Percentiles rank a stretch among this genome's conserved stretches.
phyloP scores from a whole-genome alignment of 2,329 filamentous ascomycete genomes.

The Alternaria arbusti region DNA sequence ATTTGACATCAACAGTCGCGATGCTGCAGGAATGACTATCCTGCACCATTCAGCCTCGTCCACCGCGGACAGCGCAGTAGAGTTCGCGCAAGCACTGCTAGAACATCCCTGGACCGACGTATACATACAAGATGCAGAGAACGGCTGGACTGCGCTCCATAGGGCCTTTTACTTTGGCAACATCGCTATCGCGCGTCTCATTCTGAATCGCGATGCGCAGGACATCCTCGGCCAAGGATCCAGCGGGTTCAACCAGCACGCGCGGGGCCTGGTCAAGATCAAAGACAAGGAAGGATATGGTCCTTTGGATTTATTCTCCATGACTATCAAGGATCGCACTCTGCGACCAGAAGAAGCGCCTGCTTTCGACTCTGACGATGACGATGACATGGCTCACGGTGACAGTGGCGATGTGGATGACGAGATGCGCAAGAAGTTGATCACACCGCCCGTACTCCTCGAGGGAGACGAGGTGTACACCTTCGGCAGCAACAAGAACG shows the following conservation, averaged over 20 bases:
- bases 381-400: constrained; percentile 55
- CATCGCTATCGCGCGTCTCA: constrained; percentile 79
- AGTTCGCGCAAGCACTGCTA: constrained; percentile 79
- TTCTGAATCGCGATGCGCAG: constrained; percentile 78
- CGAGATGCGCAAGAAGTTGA: constrained; percentile 29
- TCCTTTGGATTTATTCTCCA: constrained; percentile 89
- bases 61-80: constrained; percentile 68
- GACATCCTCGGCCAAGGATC: constrained; percentile 68
- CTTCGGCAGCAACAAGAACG: constrained; percentile 96
- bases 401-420: constrained; percentile 53
- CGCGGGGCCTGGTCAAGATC: constrained; percentile 84
- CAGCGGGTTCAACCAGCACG: constrained; percentile 64
- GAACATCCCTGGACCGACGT: constrained; percentile 84
- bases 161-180: constrained; percentile 90
- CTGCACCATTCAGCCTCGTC: constrained; percentile 86
- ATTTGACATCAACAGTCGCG: constrained; percentile 82
- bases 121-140: constrained; percentile 86
- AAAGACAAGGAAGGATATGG: constrained; percentile 96
- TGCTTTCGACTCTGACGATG: constrained; percentile 58
- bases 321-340: constrained; percentile 82
- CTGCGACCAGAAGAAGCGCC: constrained; percentile 53
- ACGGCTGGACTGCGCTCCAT: constrained; percentile 94
- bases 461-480: constrained; percentile 86
- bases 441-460: constrained; percentile 48
- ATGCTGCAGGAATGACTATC: constrained; percentile 80